Base-by-base conservation (phyloP, 495 filamentous ascomycete species). In the Staphylotrichum tortipilum region DNA sequence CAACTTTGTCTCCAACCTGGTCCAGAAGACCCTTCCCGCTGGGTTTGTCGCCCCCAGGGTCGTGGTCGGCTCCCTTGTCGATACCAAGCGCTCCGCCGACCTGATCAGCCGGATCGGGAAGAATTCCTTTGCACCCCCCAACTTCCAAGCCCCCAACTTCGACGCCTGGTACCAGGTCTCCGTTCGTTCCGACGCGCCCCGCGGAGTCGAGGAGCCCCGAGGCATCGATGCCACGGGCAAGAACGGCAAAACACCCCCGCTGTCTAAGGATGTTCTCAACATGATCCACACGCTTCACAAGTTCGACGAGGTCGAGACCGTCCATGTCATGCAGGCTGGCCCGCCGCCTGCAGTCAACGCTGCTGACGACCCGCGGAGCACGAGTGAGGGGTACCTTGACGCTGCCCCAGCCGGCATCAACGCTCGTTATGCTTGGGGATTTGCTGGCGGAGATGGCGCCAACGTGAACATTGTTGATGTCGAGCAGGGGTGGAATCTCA, bases 401-500 rank as follows among this genome's bases (percentile, higher is more conserved):
- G 40, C 52, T 9, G 53, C 49, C 23, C 51, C 51, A 0, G 14
- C 37, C 6, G 56, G 56, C 7, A 59, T 59, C 28, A 30, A 59
- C 28, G 56, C 53, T 10, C 29, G 31, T 3, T 59, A 59, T 15
- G 56, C 49, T 5, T 59, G 56, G 56, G 36, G 29, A 3, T 39
- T 52, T 4, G 7, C 44, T 12, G 56, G 56, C 4, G 56, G 56
- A 3, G 49, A 55, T 31, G 56, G 56, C 7, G 22, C 36, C 5
- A 30, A 30, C 11, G 48, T 40, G 10, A 46, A 31, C 14, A 39
- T 57, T 10, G 48, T 57, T 4, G 55, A 57, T 26, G 23, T 57
- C 4, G 55, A 57, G 33, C 55, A 53, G n/a, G 55, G 55, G 10
- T 57, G 49, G 45, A 53, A 53, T 23, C 17, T 57, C 7, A 38